Conservation (phyloP, 164 flowering plant genomes). For the Paratinospora sagittata region DNA sequence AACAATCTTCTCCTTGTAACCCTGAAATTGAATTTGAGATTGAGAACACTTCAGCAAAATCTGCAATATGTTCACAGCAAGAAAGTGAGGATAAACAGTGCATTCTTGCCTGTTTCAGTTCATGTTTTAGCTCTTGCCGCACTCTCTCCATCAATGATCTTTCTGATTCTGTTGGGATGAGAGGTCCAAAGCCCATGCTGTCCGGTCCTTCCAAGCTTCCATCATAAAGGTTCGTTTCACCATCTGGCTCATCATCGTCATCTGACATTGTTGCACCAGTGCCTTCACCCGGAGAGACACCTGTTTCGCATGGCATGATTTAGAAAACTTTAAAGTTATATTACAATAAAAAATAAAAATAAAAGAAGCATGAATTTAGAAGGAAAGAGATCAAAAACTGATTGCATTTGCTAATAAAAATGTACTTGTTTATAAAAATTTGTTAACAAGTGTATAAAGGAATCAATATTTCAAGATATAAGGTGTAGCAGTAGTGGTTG, state of each 20-base stretch:
- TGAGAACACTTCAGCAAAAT: not conserved
- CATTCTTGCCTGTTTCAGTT: constrained; percentile 2
- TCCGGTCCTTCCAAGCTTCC: constrained; percentile 62
- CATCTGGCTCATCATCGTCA: constrained; percentile 75
- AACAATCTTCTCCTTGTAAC: constrained; percentile 73
- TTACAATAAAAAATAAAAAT: not conserved
- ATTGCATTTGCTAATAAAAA: not conserved
- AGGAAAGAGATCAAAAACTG: not conserved
- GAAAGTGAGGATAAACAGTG: not conserved
- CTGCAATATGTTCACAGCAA: not conserved
- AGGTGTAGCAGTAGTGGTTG: too few relatives aligned
- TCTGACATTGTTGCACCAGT: constrained; percentile 92
- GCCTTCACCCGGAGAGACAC: constrained; percentile 83
- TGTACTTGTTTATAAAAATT: not conserved
- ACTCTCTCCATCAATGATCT: constrained; percentile 7
- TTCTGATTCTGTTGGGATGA: constrained; percentile 57
- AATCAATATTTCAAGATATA: too few relatives aligned
- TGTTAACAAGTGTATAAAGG: too few relatives aligned
- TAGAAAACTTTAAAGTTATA: not conserved
- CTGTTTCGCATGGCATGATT: constrained; percentile 23
- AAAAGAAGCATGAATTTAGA: not conserved
- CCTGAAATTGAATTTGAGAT: constrained; percentile 27
- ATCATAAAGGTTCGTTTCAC: constrained; percentile 61
- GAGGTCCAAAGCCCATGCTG: constrained; percentile 77
- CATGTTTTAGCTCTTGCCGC: not conserved